Conservation (phyloP, 2,329 filamentous ascomycete species). For the Lasiodiplodia hormozganensis region DNA sequence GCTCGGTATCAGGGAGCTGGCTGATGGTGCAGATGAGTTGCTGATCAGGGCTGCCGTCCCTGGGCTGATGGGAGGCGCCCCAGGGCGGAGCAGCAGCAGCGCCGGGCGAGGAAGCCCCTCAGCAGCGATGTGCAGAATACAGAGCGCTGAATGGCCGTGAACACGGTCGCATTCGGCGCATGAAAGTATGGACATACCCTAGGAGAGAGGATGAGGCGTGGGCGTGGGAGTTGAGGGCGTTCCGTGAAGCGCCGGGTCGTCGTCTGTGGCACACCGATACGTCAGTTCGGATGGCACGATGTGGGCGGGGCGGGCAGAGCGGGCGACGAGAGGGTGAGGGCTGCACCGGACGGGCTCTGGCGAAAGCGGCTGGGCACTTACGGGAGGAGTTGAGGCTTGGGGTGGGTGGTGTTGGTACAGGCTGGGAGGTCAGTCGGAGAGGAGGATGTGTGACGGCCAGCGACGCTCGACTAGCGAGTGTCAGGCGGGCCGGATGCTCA, state of each 20-base stretch:
- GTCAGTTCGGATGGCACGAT: constrained; percentile 26
- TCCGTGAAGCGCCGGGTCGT: constrained; percentile 44
- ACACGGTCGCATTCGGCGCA: constrained; percentile 42
- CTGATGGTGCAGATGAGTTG: constrained; percentile 27
- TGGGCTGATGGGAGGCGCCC: constrained; percentile 41
- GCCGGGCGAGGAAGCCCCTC: constrained; percentile 27
- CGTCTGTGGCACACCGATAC: constrained; percentile 38
- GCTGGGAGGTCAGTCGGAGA: constrained; percentile 30
- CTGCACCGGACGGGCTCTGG: constrained; percentile 1
- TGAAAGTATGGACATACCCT: constrained; percentile 42
- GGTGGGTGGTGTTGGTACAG: constrained; percentile 25
- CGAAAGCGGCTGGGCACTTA: constrained; percentile 22
- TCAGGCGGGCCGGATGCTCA: constrained; percentile 29
- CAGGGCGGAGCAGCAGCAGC: constrained; percentile 39
- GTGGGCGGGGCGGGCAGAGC: not conserved
- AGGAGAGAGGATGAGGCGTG: constrained; percentile 37
- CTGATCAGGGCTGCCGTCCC: constrained; percentile 34
- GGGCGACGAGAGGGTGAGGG: constrained; percentile 3
- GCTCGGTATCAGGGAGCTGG: not conserved
- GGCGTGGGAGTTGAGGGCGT: constrained; percentile 41
- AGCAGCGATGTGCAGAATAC: constrained; percentile 33
- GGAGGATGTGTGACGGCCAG: constrained; percentile 29
- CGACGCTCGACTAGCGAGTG: constrained; percentile 30
- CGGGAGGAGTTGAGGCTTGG: not conserved
- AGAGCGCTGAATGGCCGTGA: constrained; percentile 30